Evolutionary conservation across 2,329 filamentous ascomycete genomes (phyloP), one percentile per base, ranked within the genome.

Genomic region (Trichoderma sp.): DNA sequence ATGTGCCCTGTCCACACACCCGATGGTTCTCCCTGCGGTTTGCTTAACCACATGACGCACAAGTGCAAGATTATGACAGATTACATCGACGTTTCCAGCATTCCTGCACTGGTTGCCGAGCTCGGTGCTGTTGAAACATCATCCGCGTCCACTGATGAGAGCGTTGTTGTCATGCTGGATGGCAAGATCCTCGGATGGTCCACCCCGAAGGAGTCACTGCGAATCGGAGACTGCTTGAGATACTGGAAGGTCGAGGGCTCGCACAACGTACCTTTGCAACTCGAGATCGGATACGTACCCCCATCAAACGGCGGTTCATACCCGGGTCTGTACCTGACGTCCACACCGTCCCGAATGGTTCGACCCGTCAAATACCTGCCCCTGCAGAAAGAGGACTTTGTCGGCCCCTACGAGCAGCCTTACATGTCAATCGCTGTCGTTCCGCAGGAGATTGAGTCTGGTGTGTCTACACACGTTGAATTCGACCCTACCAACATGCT

Each of bases 351-450:
- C 14, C 88, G 93, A 79, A 97, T 99, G 94, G 89, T 95, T 72
- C 88, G 96, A 73, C 95, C 95, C 2, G 93, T 97, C 77, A 97
- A 95, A 81, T 97, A 98, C 79, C 87, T 99, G 32, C 92, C 95
- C 4, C 86, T 97, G 4, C 92, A 93, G 73, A 93, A 93, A 80
- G 86, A 93, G 76, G 96, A 99, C 82, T 94, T 90, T 74, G 92
- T 99, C 39, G 96, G 96, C 11, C 93, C 96, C 0, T 93, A 97
- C 75, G 96, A 99, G 82, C 96, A 99, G 83, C 95, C 95, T 0
- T 98, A 96, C 85, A 98, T 99, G 95, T 94, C 94, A 63, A 97
- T 99, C 79, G 95, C 96, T 26, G 95, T 94, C 76, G 91, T 93
- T n/a, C 92, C 95, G 64, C 88, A 91, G 39, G 96, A 99, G 80